Evolutionary conservation across 2,329 filamentous ascomycete genomes (phyloP).

Genomic region (Xylariomycetidae sp.): DNA sequence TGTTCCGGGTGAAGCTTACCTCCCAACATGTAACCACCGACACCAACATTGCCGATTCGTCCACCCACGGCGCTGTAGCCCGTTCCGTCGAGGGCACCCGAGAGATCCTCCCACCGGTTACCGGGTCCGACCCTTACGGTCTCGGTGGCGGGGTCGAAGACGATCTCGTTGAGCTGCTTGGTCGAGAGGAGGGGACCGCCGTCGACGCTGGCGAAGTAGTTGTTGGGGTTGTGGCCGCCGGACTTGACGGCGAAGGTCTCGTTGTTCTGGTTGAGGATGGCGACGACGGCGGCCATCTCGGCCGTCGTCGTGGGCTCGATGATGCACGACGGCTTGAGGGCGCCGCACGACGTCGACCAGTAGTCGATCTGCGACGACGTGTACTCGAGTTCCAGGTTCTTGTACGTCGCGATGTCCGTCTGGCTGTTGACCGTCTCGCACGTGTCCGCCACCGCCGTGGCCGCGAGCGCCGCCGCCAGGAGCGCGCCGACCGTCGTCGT

Average conservation of each 20-base stretch:
- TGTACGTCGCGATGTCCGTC: slow-evolving; percentile 27
- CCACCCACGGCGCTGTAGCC: slow-evolving; percentile 38
- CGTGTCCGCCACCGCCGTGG: slow-evolving; percentile 20
- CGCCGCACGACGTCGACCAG: slow-evolving; percentile 38
- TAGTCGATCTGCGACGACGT: slow-evolving; percentile 33
- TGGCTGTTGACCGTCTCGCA: slow-evolving; percentile 30
- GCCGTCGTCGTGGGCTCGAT: slow-evolving; percentile 39
- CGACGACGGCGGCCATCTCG: slow-evolving; percentile 48
- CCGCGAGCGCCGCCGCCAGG: slow-evolving; percentile 11
- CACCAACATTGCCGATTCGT: slow-evolving; percentile 39
- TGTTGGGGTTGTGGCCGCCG: slow-evolving; percentile 52
- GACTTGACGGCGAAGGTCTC: slow-evolving; percentile 50
- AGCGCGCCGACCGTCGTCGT: slow-evolving; percentile 11
- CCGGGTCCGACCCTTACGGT: slow-evolving; percentile 40
- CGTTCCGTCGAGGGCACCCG: slow-evolving; percentile 32
- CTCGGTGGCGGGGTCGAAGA: slow-evolving; percentile 29
- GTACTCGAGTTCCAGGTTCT: slow-evolving; percentile 28
- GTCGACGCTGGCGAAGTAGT: slow-evolving; percentile 44
- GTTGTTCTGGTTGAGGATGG: slow-evolving; percentile 38
- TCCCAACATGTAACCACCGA: slow-evolving; percentile 46
- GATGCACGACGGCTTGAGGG: slow-evolving; percentile 40
- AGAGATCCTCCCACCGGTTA: slow-evolving; percentile 37
- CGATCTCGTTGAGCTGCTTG: slow-evolving; percentile 34
- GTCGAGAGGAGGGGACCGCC: slow-evolving; percentile 45
- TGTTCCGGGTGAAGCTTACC: slow-evolving; percentile 37